A percentile compares a stretch with the other conserved stretches of the same genome.
Evolutionary conservation across 495 filamentous ascomycete genomes (phyloP).

Genomic region (Cercophora sp.): DNA sequence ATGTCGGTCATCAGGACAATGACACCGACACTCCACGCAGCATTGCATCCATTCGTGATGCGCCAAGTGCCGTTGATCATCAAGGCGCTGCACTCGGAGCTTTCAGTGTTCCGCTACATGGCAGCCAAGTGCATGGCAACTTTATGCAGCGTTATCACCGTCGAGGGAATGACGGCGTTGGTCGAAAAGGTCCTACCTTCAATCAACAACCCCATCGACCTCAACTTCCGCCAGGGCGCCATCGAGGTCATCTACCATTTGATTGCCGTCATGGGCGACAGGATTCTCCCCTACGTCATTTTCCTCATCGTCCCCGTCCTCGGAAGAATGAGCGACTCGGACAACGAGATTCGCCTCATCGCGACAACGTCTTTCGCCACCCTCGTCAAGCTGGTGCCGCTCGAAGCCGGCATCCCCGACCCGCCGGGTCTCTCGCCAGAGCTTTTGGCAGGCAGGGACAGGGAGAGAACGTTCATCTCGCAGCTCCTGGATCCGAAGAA

Average conservation of each 20-base stretch:
- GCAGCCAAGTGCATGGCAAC: conserved; percentile 97
- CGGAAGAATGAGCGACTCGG: conserved; percentile 98
- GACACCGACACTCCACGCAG: conserved; percentile 72
- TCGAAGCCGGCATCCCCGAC: conserved; percentile 96
- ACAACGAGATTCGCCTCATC: conserved; percentile 89
- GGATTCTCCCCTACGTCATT: conserved; percentile 94
- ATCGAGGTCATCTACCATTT: conserved; percentile 93
- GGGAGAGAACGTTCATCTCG: conserved; percentile 91
- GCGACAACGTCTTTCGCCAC: conserved; percentile 97
- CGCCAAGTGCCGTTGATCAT: conserved; percentile 80
- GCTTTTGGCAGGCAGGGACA: conserved; percentile 81
- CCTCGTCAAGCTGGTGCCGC: conserved; percentile 95
- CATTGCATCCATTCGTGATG: conserved; percentile 72
- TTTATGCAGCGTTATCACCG: conserved; percentile 90
- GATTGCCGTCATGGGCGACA: conserved; percentile 96
- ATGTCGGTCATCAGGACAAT: conserved; percentile 89
- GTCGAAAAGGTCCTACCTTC: conserved; percentile 89
- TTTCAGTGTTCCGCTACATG: conserved; percentile 91
- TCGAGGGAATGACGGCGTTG: conserved; percentile 91
- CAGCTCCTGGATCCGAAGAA: conserved; percentile 96
- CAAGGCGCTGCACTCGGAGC: conserved; percentile 76
- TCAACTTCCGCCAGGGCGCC: conserved; percentile 83
- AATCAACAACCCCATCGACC: conserved; percentile 81
- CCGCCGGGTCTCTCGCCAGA: conserved; percentile 87
- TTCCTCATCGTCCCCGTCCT: conserved; percentile 98